phyloP scores from a whole-genome alignment of 371 early-diverging fungal genomes.

The Mortierella sp. region DNA sequence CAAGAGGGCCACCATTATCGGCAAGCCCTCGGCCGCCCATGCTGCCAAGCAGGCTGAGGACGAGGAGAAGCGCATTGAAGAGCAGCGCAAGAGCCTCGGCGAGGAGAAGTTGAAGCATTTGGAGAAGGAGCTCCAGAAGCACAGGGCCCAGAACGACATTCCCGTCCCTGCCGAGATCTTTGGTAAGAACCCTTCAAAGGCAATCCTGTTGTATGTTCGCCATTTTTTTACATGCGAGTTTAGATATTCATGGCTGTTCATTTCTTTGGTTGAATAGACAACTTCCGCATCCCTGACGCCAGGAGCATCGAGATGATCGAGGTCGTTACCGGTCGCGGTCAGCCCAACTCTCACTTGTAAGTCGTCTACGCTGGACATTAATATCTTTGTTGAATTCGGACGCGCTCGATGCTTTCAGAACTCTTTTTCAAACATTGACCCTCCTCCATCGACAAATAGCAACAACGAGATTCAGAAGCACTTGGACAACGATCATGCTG shows the following conservation, averaged over 20 bases:
- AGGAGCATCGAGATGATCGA: slow-evolving; percentile 73
- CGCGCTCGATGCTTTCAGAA: background rate
- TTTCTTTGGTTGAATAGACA: slow-evolving; percentile 45
- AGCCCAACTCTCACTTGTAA: slow-evolving; percentile 61
- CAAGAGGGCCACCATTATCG: slow-evolving; percentile 67
- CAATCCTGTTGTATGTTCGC: background rate
- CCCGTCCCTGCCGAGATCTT: slow-evolving; percentile 71
- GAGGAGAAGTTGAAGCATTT: slow-evolving; percentile 63
- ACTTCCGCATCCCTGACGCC: slow-evolving; percentile 70
- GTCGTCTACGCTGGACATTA: slow-evolving; percentile 2
- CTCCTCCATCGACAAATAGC: slow-evolving; percentile 27
- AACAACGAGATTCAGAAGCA: slow-evolving; percentile 67
- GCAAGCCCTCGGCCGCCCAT: slow-evolving; percentile 73
- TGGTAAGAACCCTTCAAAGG: slow-evolving; percentile 19
- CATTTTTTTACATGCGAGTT: background rate
- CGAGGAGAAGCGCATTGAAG: slow-evolving; percentile 69
- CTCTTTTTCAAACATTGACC: background rate
- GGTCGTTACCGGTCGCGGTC: slow-evolving; percentile 69
- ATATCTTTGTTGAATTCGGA: too few relatives aligned
- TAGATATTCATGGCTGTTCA: background rate
- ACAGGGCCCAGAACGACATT: slow-evolving; percentile 68
- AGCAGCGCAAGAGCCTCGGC: slow-evolving; percentile 68
- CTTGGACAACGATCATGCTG: slow-evolving; percentile 63
- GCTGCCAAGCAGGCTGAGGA: slow-evolving; percentile 68
- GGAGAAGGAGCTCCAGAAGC: slow-evolving; percentile 65